These are phyloP conservation scores for Suhomyces maxii DNA, from an alignment of 1,139 yeast genomes.

Conservation along the genomic window DNA sequence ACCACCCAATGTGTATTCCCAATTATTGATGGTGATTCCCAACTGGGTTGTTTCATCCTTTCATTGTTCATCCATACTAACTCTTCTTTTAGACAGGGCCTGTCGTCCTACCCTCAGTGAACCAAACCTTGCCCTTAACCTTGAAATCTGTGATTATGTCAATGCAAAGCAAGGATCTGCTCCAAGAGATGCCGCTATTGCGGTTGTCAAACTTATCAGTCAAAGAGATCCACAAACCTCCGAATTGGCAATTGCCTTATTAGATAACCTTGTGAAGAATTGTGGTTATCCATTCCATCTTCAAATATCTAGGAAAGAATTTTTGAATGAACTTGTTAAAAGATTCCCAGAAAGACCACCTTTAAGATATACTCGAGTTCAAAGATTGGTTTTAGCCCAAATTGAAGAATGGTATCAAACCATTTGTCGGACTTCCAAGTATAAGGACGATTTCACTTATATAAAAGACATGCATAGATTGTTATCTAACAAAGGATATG, in stretches of 20 bases:
- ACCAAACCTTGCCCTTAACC: conserved; percentile 84
- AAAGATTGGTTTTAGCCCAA: conserved; percentile 80
- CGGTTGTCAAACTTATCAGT: conserved; percentile 83
- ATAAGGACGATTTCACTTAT: conserved; percentile 88
- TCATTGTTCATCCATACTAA: conserved; percentile 16
- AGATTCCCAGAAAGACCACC: conserved; percentile 97
- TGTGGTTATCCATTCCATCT: conserved; percentile 97
- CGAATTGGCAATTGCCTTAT: conserved; percentile 55
- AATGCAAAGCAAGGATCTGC: conserved; percentile 89
- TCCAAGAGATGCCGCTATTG: conserved; percentile 91
- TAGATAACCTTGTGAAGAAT: conserved; percentile 91
- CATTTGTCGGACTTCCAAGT: conserved; percentile 83
- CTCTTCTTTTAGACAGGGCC: conserved; percentile 61
- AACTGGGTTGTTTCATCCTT: neutral
- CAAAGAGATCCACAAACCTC: conserved; percentile 80
- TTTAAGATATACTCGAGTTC: conserved; percentile 76
- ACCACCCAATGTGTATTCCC: no score
- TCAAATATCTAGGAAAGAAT: conserved; percentile 93
- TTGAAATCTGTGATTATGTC: conserved; percentile 91
- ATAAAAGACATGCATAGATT: conserved; percentile 95
- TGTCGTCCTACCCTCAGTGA: conserved; percentile 82
- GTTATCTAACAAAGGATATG: conserved; percentile 80
- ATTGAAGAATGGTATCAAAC: conserved; percentile 98
- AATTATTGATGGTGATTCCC: no score
- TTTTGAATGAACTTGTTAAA: conserved; percentile 87